Evolutionary conservation across 2,329 filamentous ascomycete species (phyloP), one percentile per base, ranked within the genome.

Genomic region (Stylonectria norvegica): DNA sequence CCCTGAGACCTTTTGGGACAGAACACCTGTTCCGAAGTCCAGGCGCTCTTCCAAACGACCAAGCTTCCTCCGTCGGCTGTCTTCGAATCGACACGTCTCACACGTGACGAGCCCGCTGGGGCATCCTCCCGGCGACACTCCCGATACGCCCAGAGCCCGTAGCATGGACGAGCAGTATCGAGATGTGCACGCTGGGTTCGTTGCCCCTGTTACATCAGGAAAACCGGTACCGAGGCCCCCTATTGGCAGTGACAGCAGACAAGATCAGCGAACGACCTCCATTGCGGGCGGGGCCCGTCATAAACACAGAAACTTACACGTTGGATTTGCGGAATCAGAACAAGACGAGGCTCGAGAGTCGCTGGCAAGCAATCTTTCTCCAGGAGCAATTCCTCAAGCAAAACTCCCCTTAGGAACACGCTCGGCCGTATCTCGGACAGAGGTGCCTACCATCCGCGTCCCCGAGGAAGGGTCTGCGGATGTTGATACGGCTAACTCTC

Each of bases 1-100:
- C 0, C 91, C 91, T 0, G 91, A 97, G 66, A 95, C 89, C 0
- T 96, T 95, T 52, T 97, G 91, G 91, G 89, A 96, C 62, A 76
- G 91, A 34, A 84, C 85, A 3, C 89, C 90, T 2, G 58, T 64
- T 3, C 59, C 63, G 15, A 64, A 63, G 28, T 38, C 44, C 15
- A 48, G 35, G 8, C 42, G 42, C 14, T 52, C 63, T 3, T 59
- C 60, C 5, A 69, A 63, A 42, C 60, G 72, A 15, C 70, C 72
- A 1, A 66, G 64, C 39, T 64, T 78, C 37, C 67, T 77, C 40
- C 70, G 66, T 16, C 64, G 73, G 5, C 57, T 69, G 15, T 78
- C 75, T 1, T 75, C 72, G 2, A n/a, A n/a, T n/a, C 65, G 61
- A 23, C 62, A 60, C 29, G 52, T 56, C 35, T 40, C 49, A 5